Percentiles rank a stretch among this genome's conserved stretches.
Conservation (phyloP, 306 rosid genomes). For the Medicago ruthenica region DNA sequence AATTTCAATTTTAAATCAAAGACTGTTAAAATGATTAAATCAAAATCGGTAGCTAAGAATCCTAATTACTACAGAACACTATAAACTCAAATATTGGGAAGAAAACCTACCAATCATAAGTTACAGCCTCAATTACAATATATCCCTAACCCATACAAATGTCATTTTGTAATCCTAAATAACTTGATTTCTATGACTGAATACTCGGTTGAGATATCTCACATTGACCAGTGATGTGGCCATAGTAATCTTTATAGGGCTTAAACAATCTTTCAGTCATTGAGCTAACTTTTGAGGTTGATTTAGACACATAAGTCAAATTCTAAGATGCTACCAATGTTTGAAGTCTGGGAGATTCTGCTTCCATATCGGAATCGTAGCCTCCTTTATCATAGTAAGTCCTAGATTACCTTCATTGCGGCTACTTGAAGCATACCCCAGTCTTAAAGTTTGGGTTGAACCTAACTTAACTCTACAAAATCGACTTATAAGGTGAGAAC, state of each 20-base stretch:
- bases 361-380: neutral
- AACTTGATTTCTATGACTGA: constrained; percentile 11
- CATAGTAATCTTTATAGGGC: neutral
- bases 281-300: neutral
- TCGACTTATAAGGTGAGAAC: no score
- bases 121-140: neutral
- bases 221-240: neutral
- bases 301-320: neutral
- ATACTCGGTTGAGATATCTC: neutral
- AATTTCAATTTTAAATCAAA: neutral
- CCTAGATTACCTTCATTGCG: neutral
- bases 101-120: neutral
- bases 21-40: neutral
- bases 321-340: neutral
- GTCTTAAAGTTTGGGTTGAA: no score
- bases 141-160: neutral
- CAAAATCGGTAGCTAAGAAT: constrained; percentile 4
- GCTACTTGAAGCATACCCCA: no score
- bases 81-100: constrained; percentile 15
- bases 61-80: constrained; percentile 26
- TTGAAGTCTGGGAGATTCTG: neutral
- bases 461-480: no score
- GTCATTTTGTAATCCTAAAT: constrained; percentile 4
- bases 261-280: neutral
- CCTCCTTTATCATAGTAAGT: neutral